These are phyloP conservation scores for Mortierella claussenii DNA, from an alignment of 192 early-diverging fungal species.

Conservation along the genomic window DNA sequence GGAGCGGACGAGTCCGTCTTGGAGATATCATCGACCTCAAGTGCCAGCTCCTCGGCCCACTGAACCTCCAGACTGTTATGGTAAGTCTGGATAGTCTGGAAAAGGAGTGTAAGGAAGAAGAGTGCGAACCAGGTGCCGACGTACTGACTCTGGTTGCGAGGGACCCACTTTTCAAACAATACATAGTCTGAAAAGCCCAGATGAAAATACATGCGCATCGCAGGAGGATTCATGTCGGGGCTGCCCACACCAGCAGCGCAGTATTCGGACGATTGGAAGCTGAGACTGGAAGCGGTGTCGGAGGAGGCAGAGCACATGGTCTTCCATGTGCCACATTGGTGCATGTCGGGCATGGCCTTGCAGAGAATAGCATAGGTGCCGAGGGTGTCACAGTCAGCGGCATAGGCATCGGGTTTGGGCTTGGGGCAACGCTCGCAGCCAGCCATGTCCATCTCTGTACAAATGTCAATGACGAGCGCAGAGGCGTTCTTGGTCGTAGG, in stretches of 20 bases:
- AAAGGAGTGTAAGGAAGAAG: conserved; percentile 64
- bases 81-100: conserved; percentile 56
- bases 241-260: conserved; percentile 43
- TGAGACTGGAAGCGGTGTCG: conserved; percentile 14
- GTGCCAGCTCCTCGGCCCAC: conserved; percentile 30
- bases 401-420: conserved; percentile 53
- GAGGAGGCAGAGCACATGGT: conserved; percentile 56
- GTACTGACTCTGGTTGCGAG: conserved; percentile 60
- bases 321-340: conserved; percentile 62
- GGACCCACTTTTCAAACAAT: conserved; percentile 72
- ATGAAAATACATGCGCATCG: conserved; percentile 78
- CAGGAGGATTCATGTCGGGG: conserved; percentile 51
- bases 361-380: conserved; percentile 66
- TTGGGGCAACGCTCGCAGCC: conserved; percentile 52
- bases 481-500: conserved; percentile 60
- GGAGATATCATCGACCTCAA: conserved; percentile 1
- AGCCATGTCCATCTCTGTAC: conserved; percentile 46
- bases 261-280: conserved; percentile 41
- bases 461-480: conserved; percentile 56
- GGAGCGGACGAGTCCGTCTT: conserved; percentile 18
- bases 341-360: conserved; percentile 73
- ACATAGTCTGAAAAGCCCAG: conserved; percentile 66
- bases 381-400: conserved; percentile 65
- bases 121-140: conserved; percentile 60
- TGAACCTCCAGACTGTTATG: conserved; percentile 47